phyloP scores from a whole-genome alignment of 345 rosid species.

The Stellera chamaejasme region DNA sequence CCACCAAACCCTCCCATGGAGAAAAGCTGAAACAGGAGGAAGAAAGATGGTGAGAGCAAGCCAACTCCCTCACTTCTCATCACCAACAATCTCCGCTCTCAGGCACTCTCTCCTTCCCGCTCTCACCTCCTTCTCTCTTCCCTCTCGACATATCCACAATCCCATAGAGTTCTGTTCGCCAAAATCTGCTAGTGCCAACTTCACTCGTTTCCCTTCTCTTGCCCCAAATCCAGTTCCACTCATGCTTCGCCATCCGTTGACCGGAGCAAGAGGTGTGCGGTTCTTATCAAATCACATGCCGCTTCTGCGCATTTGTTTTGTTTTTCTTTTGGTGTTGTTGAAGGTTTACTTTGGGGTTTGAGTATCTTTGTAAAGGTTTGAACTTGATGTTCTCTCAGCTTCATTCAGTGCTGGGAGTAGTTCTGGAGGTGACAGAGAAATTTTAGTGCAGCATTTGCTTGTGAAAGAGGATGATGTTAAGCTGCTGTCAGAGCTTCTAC shows the following conservation, averaged over 20 bases:
- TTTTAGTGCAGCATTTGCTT: constrained; percentile 83
- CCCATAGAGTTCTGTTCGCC: constrained; percentile 28
- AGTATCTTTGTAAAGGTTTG: neutral
- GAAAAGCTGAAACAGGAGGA: neutral
- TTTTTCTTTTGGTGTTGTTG: neutral
- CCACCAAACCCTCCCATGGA: too few species aligned
- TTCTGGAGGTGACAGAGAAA: constrained; percentile 40
- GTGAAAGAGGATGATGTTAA: constrained; percentile 57
- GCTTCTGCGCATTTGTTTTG: neutral
- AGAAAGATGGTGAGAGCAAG: constrained; percentile 33
- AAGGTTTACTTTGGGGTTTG: neutral
- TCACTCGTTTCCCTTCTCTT: constrained; percentile 10
- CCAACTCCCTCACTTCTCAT: constrained; percentile 19
- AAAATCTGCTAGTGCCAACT: constrained; percentile 13
- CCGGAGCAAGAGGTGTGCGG: constrained; percentile 22
- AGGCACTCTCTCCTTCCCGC: constrained; percentile 31
- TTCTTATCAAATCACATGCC: neutral
- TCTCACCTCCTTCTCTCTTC: constrained; percentile 23
- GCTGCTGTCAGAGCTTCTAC: constrained; percentile 54
- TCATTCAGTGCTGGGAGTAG: constrained; percentile 41
- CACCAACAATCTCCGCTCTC: constrained; percentile 25
- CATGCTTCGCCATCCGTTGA: constrained; percentile 14
- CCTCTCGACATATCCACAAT: constrained; percentile 15
- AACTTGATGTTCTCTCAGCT: constrained; percentile 23
- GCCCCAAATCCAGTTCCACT: constrained; percentile 9